phyloP scores from a whole-genome alignment of 495 filamentous ascomycete species.

The Aspergillus indologenus region DNA sequence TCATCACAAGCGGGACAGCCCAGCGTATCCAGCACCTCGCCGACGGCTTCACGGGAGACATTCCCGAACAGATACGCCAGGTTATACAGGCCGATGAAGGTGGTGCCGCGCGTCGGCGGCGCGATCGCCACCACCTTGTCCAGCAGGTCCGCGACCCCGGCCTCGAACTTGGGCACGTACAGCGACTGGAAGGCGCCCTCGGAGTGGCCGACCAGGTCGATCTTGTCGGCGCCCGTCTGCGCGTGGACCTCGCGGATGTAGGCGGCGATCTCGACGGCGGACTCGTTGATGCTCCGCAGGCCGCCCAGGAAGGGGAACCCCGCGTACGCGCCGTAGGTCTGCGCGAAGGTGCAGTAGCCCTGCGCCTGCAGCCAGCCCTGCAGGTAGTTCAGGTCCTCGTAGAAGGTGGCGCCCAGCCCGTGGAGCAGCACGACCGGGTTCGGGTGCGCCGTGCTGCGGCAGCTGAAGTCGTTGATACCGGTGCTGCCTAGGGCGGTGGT shows the following conservation, averaged over 20 bases:
- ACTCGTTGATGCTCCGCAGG: conserved; percentile 41
- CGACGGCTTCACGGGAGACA: conserved; percentile 29
- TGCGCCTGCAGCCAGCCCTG: conserved; percentile 48
- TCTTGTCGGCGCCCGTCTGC: conserved; percentile 41
- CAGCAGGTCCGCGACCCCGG: conserved; percentile 38
- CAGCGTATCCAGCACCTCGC: conserved; percentile 32
- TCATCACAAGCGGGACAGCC: conserved; percentile 51
- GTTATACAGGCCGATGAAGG: conserved; percentile 46
- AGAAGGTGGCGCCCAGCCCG: conserved; percentile 49
- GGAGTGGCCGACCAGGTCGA: conserved; percentile 54
- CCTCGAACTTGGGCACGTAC: conserved; percentile 52
- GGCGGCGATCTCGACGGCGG: conserved; percentile 46
- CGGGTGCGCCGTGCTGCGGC: conserved; percentile 31
- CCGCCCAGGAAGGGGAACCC: conserved; percentile 48
- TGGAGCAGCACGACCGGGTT: conserved; percentile 54
- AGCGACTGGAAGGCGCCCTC: conserved; percentile 52
- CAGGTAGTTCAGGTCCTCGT: conserved; percentile 52
- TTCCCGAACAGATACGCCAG: conserved; percentile 43
- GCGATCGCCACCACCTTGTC: conserved; percentile 48
- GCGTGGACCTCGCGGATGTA: conserved; percentile 44
- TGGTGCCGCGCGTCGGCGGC: conserved; percentile 49
- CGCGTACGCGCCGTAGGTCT: conserved; percentile 50
- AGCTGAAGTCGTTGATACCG: conserved; percentile 41
- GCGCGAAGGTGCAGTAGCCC: conserved; percentile 52
- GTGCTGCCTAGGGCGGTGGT: conserved; percentile 15